Base-by-base conservation (phyloP, 1,284 basidiomycete genomes). In the Sphagnurus paluster region DNA sequence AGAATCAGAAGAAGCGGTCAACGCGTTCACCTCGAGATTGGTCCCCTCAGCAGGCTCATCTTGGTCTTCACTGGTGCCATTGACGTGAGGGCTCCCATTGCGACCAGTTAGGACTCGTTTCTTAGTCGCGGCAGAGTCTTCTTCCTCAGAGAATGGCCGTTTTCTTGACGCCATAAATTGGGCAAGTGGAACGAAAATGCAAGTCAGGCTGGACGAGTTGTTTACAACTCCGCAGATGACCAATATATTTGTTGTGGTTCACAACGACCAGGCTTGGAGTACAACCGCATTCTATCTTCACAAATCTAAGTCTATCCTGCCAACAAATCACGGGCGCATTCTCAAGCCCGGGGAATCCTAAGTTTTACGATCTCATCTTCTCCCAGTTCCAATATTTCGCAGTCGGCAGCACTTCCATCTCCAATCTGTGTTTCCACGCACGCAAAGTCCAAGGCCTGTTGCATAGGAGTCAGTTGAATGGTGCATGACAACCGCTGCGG, bases 381-480 rank as follows among this genome's bases (percentile, higher is more conserved):
- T 32, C 75, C 77, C 10, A 90, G 58, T 40, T 82, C 72, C 14
- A 88, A 59, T 49, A 93, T 80, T 65, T 94, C 90, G 59, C 89
- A 92, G 64, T 95, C 91, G 9, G 78, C 69, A 49, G 58, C 59
- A 49, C 80, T 76, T 5, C 85, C 87, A 53, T 87, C 75, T 13
- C 89, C 90, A 47, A 91, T 81, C 63, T 93, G 90, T 26, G 90
- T 90, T 67, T 93, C 91, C 2, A 93, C 80, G 53, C 88, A 89
- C 21, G 84, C 78, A 58, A 93, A 83, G 58, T 93, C 90, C 66
- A 93, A 77, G 2, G 75, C 63, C 86, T 91, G 57, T 26, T 32
- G 42, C 24, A 33, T n/a, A 40, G 60, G 28, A 50, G 48, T 62
- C 42, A 57, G 51, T 23, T n/a, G 13, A 34, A 52, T 35, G 49